Evolutionary conservation across 331 rosid species (phyloP).

Genomic region (Pyracantha coccinea): DNA sequence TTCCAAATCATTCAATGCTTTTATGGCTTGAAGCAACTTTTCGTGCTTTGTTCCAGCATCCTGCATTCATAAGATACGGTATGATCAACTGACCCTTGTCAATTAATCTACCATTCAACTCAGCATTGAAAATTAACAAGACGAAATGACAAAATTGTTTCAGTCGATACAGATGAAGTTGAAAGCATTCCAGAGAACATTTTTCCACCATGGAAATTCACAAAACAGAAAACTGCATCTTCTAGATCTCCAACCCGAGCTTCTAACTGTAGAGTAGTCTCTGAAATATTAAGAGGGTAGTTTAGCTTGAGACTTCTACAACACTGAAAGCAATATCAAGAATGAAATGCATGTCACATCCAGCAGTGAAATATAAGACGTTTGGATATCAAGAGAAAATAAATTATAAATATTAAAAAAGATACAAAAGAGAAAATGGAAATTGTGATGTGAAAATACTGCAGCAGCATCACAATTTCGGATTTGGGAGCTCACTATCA

Average conservation of each 20-base stretch:
- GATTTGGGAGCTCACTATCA: not conserved
- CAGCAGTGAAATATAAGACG: not conserved
- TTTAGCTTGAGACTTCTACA: slow-evolving; percentile 25
- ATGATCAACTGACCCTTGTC: slow-evolving; percentile 6
- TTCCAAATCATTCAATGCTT: slow-evolving; percentile 55
- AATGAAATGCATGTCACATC: not conserved
- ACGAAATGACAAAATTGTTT: slow-evolving; percentile 15
- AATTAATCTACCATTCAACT: slow-evolving; percentile 1
- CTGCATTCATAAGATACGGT: slow-evolving; percentile 25
- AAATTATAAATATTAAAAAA: not conserved
- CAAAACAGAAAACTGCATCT: slow-evolving; percentile 58
- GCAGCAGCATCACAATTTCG: not conserved
- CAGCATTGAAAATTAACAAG: not conserved
- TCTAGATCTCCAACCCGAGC: slow-evolving; percentile 80
- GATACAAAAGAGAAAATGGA: not conserved
- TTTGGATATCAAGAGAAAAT: not conserved
- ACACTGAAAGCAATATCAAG: not conserved
- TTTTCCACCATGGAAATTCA: slow-evolving; percentile 41
- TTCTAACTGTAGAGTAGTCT: slow-evolving; percentile 66
- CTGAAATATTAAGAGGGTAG: slow-evolving; percentile 44
- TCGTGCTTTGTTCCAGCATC: slow-evolving; percentile 43
- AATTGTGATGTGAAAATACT: not conserved
- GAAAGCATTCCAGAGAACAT: slow-evolving; percentile 38
- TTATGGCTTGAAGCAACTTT: slow-evolving; percentile 54
- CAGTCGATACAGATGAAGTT: slow-evolving; percentile 29